These are phyloP conservation scores for Epicoccum sorghinum DNA, from an alignment of 2,329 filamentous ascomycete species.

Conservation along the genomic window DNA sequence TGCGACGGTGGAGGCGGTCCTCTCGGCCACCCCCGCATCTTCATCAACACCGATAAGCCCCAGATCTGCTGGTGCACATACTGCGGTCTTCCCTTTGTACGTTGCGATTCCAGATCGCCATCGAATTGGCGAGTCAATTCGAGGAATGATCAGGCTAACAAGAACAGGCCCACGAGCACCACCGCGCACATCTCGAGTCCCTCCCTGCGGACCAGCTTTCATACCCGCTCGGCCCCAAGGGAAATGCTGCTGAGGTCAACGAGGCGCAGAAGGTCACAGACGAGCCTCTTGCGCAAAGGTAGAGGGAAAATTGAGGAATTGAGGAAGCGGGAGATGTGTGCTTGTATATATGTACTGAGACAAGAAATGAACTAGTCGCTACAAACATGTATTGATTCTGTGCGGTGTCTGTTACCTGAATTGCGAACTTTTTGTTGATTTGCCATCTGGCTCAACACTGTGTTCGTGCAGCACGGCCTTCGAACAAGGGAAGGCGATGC, in stretches of 20 bases:
- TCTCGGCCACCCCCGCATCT: slow-evolving; percentile 88
- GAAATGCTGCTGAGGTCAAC: slow-evolving; percentile 64
- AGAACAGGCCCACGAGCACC: slow-evolving; percentile 82
- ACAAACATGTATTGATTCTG: too few species aligned
- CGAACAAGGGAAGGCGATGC: too few species aligned
- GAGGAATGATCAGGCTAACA: slow-evolving; percentile 7
- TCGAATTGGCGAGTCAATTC: too few species aligned
- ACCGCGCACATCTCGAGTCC: slow-evolving; percentile 83
- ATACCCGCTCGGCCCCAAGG: slow-evolving; percentile 75
- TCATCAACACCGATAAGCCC: slow-evolving; percentile 97
- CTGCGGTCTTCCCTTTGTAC: slow-evolving; percentile 90
- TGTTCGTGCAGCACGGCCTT: too few species aligned
- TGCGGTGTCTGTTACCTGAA: too few species aligned
- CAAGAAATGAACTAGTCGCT: too few species aligned
- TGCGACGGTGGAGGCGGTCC: slow-evolving; percentile 94
- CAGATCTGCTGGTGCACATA: slow-evolving; percentile 91
- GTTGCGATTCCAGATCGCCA: slow-evolving; percentile 47
- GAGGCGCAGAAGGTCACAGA: slow-evolving; percentile 65
- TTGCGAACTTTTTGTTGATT: too few species aligned
- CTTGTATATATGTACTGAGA: background rate
- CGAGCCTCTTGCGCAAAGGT: slow-evolving; percentile 61
- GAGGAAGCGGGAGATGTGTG: too few species aligned
- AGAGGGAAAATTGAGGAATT: background rate
- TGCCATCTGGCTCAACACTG: too few species aligned
- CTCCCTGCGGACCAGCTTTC: slow-evolving; percentile 77